phyloP scores from a whole-genome alignment of 805 yeast genomes.

The Blastobotrys muscicola region DNA sequence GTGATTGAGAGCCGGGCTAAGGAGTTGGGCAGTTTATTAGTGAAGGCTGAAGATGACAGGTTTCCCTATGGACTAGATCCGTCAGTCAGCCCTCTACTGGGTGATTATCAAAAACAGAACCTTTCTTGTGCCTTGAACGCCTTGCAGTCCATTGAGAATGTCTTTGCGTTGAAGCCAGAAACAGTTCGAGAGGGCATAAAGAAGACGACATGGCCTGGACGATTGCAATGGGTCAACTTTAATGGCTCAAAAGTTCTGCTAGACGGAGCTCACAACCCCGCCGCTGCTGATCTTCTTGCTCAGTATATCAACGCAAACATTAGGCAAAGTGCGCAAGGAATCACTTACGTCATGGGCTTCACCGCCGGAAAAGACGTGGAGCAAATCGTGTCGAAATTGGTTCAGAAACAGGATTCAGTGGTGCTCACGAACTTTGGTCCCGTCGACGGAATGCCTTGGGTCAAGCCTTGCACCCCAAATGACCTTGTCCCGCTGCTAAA shows the following conservation, averaged over 20 bases:
- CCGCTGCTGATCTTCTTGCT: conserved; percentile 69
- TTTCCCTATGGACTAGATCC: conserved; percentile 3
- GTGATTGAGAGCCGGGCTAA: conserved; percentile 34
- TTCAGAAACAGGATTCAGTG: conserved; percentile 45
- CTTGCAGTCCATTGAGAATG: conserved; percentile 30
- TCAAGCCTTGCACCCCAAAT: conserved; percentile 37
- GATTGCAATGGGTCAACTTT: conserved; percentile 48
- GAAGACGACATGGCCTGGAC: conserved; percentile 72
- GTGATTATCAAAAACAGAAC: conserved; percentile 65
- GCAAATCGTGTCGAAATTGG: conserved; percentile 41
- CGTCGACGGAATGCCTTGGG: conserved; percentile 95
- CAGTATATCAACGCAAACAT: conserved; percentile 36
- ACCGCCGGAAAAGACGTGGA: conserved; percentile 61
- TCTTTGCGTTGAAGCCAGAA: conserved; percentile 20
- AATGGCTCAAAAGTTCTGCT: conserved; percentile 37
- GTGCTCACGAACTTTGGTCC: conserved; percentile 53
- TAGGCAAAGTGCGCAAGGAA: conserved; percentile 6
- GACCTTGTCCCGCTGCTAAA: conserved; percentile 24
- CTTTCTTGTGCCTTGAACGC: conserved; percentile 57
- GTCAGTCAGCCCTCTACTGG: conserved; percentile 47
- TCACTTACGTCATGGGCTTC: conserved; percentile 61
- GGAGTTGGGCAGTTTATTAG: not conserved
- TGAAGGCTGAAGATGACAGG: conserved; percentile 20
- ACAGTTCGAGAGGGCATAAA: conserved; percentile 43
- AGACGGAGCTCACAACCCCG: conserved; percentile 91